Conservation (phyloP, 2,329 filamentous ascomycete genomes). For the Hymenoscyphus linearis region DNA sequence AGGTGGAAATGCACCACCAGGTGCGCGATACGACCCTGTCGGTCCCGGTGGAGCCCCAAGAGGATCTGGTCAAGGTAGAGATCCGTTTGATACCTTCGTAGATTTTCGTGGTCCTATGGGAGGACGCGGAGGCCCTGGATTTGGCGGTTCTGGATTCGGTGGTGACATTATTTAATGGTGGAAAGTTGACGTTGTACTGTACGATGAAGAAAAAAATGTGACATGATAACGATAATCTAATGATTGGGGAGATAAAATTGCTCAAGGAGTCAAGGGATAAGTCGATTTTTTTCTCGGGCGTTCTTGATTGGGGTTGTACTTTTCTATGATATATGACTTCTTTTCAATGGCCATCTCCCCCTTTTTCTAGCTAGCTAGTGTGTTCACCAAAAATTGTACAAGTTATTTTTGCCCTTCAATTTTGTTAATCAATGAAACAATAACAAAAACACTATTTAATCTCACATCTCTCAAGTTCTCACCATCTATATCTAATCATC, state of each 20-base stretch:
- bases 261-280: not conserved
- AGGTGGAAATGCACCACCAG: conserved; percentile 70
- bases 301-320: not conserved
- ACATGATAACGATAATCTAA: not conserved
- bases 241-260: not conserved
- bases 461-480: not conserved
- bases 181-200: conserved; percentile 50
- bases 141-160: not conserved
- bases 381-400: not conserved
- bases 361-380: not conserved
- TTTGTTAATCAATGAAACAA: not conserved
- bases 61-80: conserved; percentile 19
- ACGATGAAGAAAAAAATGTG: conserved; percentile 22
- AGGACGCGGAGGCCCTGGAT: not conserved
- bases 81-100: not conserved
- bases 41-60: conserved; percentile 60
- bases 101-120: not conserved
- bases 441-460: too few relatives aligned
- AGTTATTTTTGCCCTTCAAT: not conserved
- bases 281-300: not conserved
- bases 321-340: not conserved
- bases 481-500: not conserved
- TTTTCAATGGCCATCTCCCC: not conserved
- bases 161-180: not conserved
- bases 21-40: conserved; percentile 85